A percentile compares a stretch with the other conserved stretches of the same genome.
phyloP scores from a whole-genome alignment of 2,329 filamentous ascomycete species.

The Triangularia setosa region DNA sequence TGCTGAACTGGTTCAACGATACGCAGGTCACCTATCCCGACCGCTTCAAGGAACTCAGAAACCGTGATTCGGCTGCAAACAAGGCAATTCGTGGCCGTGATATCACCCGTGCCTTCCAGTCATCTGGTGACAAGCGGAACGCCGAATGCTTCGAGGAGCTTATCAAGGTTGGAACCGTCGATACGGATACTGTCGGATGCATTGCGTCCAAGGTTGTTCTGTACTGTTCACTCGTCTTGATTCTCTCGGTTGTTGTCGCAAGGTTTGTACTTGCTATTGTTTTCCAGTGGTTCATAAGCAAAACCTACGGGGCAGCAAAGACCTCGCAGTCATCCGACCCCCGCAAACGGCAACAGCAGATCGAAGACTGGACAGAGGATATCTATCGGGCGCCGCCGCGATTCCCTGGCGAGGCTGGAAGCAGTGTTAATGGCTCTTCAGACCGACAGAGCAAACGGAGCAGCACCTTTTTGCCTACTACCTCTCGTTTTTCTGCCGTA shows the following conservation, averaged over 20 bases:
- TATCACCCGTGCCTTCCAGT: slow-evolving; percentile 83
- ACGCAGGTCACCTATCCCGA: slow-evolving; percentile 71
- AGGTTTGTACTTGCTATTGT: slow-evolving; percentile 86
- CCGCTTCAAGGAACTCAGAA: slow-evolving; percentile 75
- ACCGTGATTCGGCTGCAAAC: slow-evolving; percentile 58
- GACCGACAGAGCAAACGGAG: slow-evolving; percentile 75
- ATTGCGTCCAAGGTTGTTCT: slow-evolving; percentile 97
- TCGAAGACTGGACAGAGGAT: slow-evolving; percentile 96
- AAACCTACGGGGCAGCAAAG: slow-evolving; percentile 77
- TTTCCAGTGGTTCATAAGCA: slow-evolving; percentile 95
- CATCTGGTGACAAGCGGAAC: slow-evolving; percentile 70
- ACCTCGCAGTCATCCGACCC: slow-evolving; percentile 78
- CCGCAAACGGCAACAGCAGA: slow-evolving; percentile 84
- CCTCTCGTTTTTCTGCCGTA: slow-evolving; percentile 88
- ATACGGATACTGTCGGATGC: slow-evolving; percentile 93
- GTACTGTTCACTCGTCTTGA: slow-evolving; percentile 88
- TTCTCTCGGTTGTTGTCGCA: slow-evolving; percentile 78
- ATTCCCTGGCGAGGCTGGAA: slow-evolving; percentile 69
- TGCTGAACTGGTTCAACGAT: slow-evolving; percentile 86
- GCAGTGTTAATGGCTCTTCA: slow-evolving; percentile 56
- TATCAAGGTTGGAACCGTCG: slow-evolving; percentile 91
- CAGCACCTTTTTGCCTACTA: slow-evolving; percentile 84
- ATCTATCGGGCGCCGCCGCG: slow-evolving; percentile 90
- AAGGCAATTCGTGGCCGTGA: slow-evolving; percentile 73
- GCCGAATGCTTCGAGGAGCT: slow-evolving; percentile 88